phyloP scores from a whole-genome alignment of 2,329 filamentous ascomycete species.

The Tolypocladium amazonense region DNA sequence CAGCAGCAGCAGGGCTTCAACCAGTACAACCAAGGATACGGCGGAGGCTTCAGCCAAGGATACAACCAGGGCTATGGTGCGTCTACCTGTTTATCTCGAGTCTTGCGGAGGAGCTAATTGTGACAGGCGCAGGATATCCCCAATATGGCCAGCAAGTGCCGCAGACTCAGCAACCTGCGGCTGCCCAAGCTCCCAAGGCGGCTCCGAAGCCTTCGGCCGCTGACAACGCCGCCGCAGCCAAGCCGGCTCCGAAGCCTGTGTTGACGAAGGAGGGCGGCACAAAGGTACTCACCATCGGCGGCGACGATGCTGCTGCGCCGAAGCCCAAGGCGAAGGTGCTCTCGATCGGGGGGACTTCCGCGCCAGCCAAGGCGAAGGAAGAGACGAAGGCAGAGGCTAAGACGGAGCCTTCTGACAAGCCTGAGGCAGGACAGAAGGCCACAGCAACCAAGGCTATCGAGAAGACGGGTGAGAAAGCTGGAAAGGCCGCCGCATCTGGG shows the following conservation, averaged over 20 bases:
- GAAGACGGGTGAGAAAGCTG: slow-evolving; percentile 64
- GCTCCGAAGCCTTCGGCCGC: slow-evolving; percentile 10
- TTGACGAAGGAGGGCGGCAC: slow-evolving; percentile 43
- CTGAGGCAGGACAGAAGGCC: slow-evolving; percentile 73
- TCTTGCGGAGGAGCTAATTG: slow-evolving; percentile 6
- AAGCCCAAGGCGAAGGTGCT: slow-evolving; percentile 41
- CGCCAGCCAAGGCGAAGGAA: slow-evolving; percentile 27
- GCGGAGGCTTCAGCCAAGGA: slow-evolving; percentile 37
- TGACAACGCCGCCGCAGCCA: slow-evolving; percentile 29
- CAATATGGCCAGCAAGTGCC: slow-evolving; percentile 39
- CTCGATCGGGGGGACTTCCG: slow-evolving; percentile 26
- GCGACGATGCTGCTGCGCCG: slow-evolving; percentile 35
- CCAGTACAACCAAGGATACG: slow-evolving; percentile 43
- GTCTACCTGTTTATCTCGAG: slow-evolving; percentile 3
- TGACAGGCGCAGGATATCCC: slow-evolving; percentile 37
- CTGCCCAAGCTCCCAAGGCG: slow-evolving; percentile 35
- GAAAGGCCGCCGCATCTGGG: slow-evolving; percentile 37
- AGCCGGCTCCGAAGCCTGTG: slow-evolving; percentile 38
- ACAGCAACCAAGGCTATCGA: slow-evolving; percentile 82
- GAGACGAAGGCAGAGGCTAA: slow-evolving; percentile 39
- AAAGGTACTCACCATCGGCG: slow-evolving; percentile 62
- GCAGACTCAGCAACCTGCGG: slow-evolving; percentile 27
- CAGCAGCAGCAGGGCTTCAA: slow-evolving; percentile 37
- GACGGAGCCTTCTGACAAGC: slow-evolving; percentile 34
- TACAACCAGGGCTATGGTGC: slow-evolving; percentile 37